Conservation (phyloP, 2,329 filamentous ascomycete genomes). For the Cercospora berteroae region DNA sequence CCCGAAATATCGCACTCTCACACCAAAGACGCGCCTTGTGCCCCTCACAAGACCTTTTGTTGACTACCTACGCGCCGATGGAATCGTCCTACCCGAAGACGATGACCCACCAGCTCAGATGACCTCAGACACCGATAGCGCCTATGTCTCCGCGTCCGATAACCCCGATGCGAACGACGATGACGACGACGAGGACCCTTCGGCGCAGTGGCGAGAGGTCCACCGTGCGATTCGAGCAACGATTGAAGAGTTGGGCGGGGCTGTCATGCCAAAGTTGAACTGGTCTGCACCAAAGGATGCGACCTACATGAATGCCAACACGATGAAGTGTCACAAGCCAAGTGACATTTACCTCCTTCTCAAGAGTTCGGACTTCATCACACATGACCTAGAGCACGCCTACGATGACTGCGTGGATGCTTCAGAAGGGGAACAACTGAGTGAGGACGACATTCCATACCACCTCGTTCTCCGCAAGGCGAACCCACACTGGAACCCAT, state of each 20-base stretch:
- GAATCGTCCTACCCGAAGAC: constrained; percentile 81
- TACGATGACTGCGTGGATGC: constrained; percentile 69
- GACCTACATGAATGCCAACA: constrained; percentile 86
- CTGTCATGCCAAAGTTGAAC: constrained; percentile 89
- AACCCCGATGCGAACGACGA: constrained; percentile 49
- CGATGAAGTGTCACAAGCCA: constrained; percentile 81
- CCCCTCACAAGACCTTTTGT: constrained; percentile 73
- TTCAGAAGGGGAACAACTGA: constrained; percentile 33
- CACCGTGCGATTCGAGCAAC: constrained; percentile 73
- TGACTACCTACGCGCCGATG: constrained; percentile 84
- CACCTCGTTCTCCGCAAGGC: constrained; percentile 84
- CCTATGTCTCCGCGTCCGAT: constrained; percentile 49
- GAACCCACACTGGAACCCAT: constrained; percentile 76
- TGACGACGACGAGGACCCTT: constrained; percentile 62
- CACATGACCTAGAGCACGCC: constrained; percentile 88
- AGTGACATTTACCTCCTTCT: constrained; percentile 92
- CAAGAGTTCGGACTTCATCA: constrained; percentile 92
- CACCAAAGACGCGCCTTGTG: constrained; percentile 83
- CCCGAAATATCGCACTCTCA: constrained; percentile 73
- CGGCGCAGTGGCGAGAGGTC: constrained; percentile 62
- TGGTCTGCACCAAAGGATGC: constrained; percentile 98
- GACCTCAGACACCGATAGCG: constrained; percentile 51
- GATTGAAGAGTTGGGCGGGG: constrained; percentile 78
- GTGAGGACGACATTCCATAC: constrained; percentile 58
- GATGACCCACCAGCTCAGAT: constrained; percentile 39